Percentiles rank a stretch among this genome's conserved stretches.
Evolutionary conservation across 164 flowering plant genomes (phyloP).

Genomic region (Liriodendron chinense): DNA sequence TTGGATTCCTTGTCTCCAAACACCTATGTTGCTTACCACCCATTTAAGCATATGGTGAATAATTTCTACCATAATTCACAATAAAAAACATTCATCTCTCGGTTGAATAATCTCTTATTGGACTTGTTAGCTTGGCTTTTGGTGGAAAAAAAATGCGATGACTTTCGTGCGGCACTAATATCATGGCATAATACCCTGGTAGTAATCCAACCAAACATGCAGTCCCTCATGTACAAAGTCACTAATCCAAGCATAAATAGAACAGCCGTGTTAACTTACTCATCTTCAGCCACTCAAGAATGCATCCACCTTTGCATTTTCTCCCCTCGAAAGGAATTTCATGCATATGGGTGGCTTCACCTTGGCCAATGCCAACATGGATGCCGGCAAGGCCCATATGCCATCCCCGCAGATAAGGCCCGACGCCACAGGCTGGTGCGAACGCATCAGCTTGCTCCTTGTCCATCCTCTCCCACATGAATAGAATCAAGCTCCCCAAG

Average conservation of each 20-base stretch:
- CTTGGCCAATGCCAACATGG: constrained; percentile 38
- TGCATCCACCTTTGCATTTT: constrained; percentile 29
- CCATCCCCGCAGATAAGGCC: constrained; percentile 37
- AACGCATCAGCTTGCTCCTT: constrained; percentile 19
- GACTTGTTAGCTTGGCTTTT: too few relatives aligned
- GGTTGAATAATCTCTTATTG: too few relatives aligned
- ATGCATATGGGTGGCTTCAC: constrained; percentile 54
- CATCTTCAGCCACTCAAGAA: constrained; percentile 14
- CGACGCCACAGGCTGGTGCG: constrained; percentile 32
- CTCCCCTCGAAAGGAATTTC: constrained; percentile 39
- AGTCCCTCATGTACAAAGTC: not conserved
- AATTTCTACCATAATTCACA: too few relatives aligned
- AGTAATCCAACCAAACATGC: not conserved
- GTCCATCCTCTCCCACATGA: constrained; percentile 22
- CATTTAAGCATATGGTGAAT: too few relatives aligned
- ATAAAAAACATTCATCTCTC: too few relatives aligned
- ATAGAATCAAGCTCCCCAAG: constrained; percentile 29
- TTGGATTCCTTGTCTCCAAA: too few relatives aligned
- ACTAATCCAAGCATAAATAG: not conserved
- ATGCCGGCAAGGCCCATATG: constrained; percentile 19
- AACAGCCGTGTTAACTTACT: not conserved
- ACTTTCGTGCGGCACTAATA: not conserved
- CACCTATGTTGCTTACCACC: too few relatives aligned
- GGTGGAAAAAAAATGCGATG: too few relatives aligned
- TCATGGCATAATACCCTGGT: not conserved